Evolutionary conservation across 1,139 yeast genomes (phyloP), one percentile per base, ranked within the genome.

Genomic region (Debaryomycetaceae sp.): DNA sequence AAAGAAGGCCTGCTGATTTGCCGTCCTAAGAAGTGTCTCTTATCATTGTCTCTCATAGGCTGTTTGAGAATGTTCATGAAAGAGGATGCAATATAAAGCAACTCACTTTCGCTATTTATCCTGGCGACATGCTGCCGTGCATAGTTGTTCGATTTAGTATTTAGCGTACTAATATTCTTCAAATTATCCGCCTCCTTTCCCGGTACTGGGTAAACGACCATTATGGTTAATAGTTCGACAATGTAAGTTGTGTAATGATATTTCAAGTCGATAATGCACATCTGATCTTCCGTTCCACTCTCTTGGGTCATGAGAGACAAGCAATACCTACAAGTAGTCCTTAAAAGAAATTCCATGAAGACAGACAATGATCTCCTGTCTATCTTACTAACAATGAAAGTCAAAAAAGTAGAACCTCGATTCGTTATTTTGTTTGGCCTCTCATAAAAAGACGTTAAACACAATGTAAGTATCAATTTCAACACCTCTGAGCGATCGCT

Each of bases 131-230:
- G 80, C 24, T 70, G 58, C 45, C 87, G 61, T 2, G 77, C 78
- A 53, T 76, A 54, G 57, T 83, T 84, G 38, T 58, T 60, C 3
- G 78, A 76, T 47, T 63, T 66, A 8, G 11, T 7, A 4, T 27
- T 27, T 24, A 53, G 46, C 7, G 59, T 57, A 34, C 24, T 33
- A 4, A 40, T 14, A 5, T 36, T 24, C 9, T 20, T 23, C 22
- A 40, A 24, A 29, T 22, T 33, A 6, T 34, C 24, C 13, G 31
- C 83, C 5, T 66, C 66, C 5, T 58, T 55, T 20, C 65, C 44
- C 0, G 90, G 91, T 23, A 86, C 57, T 2, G 90, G 84, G 59
- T 87, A 87, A 1, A 78, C 78, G 9, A 85, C 57, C 74, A 87
- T 75, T 11, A 81, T 57, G 1, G 84, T 72, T 34, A 90, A 66